Conservation (phyloP, 2,329 filamentous ascomycete species). For the Cephalotrichum gorgonifer region DNA sequence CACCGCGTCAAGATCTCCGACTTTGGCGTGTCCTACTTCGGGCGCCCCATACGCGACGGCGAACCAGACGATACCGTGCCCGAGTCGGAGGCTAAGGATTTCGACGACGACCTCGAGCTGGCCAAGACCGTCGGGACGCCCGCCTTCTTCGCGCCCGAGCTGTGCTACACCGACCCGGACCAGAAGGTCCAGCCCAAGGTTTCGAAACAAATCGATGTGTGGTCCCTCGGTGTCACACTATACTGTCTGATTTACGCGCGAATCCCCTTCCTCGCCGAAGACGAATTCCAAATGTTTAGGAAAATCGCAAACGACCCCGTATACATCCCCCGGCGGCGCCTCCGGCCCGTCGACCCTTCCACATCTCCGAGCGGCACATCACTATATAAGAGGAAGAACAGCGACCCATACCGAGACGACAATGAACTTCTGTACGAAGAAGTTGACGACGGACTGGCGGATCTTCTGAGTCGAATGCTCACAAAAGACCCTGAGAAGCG, state of each 20-base stretch:
- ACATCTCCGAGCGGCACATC: conserved; percentile 45
- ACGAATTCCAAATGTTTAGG: conserved; percentile 84
- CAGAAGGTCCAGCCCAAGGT: conserved; percentile 61
- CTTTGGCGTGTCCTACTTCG: conserved; percentile 96
- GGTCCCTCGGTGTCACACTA: conserved; percentile 91
- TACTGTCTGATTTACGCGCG: conserved; percentile 93
- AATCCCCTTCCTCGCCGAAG: conserved; percentile 84
- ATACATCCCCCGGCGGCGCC: conserved; percentile 70
- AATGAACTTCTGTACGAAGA: conserved; percentile 77
- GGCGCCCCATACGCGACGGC: conserved; percentile 73
- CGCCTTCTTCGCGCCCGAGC: conserved; percentile 92
- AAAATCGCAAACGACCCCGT: conserved; percentile 89
- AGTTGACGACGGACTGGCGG: conserved; percentile 67
- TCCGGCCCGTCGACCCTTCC: conserved; percentile 62
- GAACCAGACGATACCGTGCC: conserved; percentile 65
- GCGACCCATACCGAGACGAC: conserved; percentile 61
- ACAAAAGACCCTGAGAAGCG: conserved; percentile 82
- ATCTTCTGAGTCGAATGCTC: conserved; percentile 70
- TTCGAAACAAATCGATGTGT: conserved; percentile 90
- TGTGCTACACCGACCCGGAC: conserved; percentile 78
- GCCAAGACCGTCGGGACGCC: conserved; percentile 97
- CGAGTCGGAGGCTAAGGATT: conserved; percentile 74
- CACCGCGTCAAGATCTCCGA: conserved; percentile 95
- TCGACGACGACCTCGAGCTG: conserved; percentile 90
- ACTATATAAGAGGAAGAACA: conserved; percentile 46